Evolutionary conservation across 768 basidiomycete species (phyloP), one percentile per base, ranked within the genome.

Genomic region (Termitomyces sp.): DNA sequence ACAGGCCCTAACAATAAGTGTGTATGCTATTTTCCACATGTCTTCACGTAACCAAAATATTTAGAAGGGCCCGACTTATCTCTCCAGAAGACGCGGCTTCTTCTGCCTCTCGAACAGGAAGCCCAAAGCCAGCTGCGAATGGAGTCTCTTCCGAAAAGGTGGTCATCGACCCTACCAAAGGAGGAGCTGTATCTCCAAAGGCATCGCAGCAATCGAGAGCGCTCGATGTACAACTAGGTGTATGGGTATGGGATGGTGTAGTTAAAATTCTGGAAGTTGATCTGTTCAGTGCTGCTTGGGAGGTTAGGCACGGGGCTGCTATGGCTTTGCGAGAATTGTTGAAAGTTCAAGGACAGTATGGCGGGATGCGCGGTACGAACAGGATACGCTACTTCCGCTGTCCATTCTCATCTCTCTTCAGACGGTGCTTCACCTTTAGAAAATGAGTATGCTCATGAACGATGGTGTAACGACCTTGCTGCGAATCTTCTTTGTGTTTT

Each of bases 261-360:
- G 82, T 86, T 12, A 83, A 84, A 58, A 76, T 93, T 7, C 76
- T 98, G 8, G 87, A 88, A 64, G 85, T 93, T 5, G 88, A 90
- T 62, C 71, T 98, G 8, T 87, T 92, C 63, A 93, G 88, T 62
- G 79, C 87, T 3, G 79, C 84, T 3, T 98, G 97, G 97, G 94
- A 98, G 69, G 83, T 88, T 14, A 80, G 97, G 49, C 97, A 99
- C 64, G 97, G 97, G 35, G 88, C 94, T 15, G 90, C 93, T 0
- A 83, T 97, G 78, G 94, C 91, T 1, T 68, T 98, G 30, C 80
- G 93, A 45, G 97, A 98, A 65, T 70, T 98, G 44, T 71, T 98
- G 49, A 93, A 90, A 68, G 64, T 81, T 3, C 93, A 96, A 65
- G 93, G 93, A 6, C 78, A 79, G 63, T 85, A 76, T 44, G 90